Evolutionary conservation across 176 grass and related monocot genomes (phyloP), one percentile per base, ranked within the genome.

Genomic region (Aechmea fasciata): DNA sequence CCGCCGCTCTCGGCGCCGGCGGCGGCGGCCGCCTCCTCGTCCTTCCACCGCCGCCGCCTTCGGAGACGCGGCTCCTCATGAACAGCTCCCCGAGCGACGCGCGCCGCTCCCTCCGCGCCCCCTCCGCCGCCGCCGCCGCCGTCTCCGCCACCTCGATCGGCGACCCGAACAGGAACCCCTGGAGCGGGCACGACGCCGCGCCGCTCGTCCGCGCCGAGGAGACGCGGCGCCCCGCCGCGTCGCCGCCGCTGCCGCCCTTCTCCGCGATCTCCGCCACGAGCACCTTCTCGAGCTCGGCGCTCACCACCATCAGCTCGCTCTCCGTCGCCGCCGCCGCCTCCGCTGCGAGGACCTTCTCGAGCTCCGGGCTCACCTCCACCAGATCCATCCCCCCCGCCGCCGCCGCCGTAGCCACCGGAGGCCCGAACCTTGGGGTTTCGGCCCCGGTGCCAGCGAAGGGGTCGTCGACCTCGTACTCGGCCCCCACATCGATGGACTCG

Each of bases 51-150:
- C 29, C 29, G 29, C 29, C 29, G 29, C 29, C 29, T 52, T 99
- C 90, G 9, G 78, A 2, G 57, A 99, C 90, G 62, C 87, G 80
- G 51, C 83, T 94, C 18, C 78, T 91, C 90, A 99, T 80, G 79
- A 99, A 99, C 63, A 99, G 71, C 80, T 99, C 95, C 1, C 95
- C 95, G 13, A 99, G 95, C 3, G 95, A 99, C n/a, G 87, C 88
- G 48, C 95, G 80, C 62, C 85, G 73, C 11, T 84, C 80, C 69
- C 66, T 84, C 69, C 62, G 81, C 11, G 13, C 19, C 51, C 29
- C 70, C 14, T 79, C n/a, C n/a, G n/a, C n/a, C n/a, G n/a, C 73
- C 1, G 77, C 81, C 22, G 69, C 67, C 18, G 63, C 66, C 2
- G 82, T 83, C 63, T 76, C 69, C 13, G 66, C 73, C 47, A 87